These are phyloP conservation scores for Rhodotorula sp. DNA, from an alignment of 1,284 basidiomycete species.

Conservation along the genomic window DNA sequence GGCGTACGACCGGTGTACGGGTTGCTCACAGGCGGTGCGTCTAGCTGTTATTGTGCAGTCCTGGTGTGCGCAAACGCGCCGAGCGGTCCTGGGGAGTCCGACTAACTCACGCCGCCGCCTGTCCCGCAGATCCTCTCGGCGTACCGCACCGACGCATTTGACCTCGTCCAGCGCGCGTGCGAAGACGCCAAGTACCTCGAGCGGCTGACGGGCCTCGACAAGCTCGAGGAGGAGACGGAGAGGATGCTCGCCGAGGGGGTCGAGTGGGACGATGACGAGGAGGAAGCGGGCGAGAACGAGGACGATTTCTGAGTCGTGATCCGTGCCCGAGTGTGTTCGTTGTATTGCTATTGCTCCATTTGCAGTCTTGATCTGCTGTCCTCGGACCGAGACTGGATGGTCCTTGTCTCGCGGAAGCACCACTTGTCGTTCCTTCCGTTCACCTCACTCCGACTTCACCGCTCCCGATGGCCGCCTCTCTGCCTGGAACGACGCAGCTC, in stretches of 20 bases:
- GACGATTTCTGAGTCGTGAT: constrained; percentile 6
- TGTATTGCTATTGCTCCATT: no score
- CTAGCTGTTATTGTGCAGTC: no score
- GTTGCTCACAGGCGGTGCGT: constrained; percentile 75
- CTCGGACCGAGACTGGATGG: background rate
- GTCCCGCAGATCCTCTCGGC: constrained; percentile 66
- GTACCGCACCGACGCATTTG: constrained; percentile 73
- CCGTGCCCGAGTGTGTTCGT: no score
- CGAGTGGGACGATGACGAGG: constrained; percentile 21
- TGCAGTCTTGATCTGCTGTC: background rate
- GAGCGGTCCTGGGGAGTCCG: background rate
- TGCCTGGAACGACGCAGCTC: background rate
- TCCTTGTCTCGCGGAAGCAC: background rate
- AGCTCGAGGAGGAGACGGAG: constrained; percentile 33
- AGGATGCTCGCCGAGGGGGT: constrained; percentile 21
- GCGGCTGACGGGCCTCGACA: constrained; percentile 29
- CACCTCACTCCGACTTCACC: background rate
- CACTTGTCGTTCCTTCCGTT: background rate
- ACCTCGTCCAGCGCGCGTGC: constrained; percentile 77
- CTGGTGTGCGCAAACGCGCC: no score
- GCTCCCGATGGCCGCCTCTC: background rate
- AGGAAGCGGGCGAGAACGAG: background rate
- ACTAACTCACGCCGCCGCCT: background rate
- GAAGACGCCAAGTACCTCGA: constrained; percentile 71
- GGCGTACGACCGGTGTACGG: constrained; percentile 86